phyloP scores from a whole-genome alignment of 1,284 basidiomycete species.

The Melampsora larici-populina region DNA sequence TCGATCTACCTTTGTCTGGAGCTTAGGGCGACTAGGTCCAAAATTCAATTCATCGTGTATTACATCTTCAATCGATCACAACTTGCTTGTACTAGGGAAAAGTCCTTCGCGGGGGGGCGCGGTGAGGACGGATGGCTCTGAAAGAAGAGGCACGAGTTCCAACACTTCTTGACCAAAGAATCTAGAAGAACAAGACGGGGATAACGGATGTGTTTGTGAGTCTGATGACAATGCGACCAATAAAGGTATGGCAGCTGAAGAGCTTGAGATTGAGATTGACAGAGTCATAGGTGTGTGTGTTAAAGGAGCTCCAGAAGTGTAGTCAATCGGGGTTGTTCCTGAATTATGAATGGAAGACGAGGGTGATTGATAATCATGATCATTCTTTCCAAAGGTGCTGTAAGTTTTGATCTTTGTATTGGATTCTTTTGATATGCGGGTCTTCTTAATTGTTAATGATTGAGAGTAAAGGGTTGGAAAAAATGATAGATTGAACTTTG shows the following conservation, averaged over 20 bases:
- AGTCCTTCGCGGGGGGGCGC: slow-evolving; percentile 52
- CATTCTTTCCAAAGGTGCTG: background rate
- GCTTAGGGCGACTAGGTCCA: too few species aligned
- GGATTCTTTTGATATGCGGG: slow-evolving; percentile 16
- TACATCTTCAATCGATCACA: too few species aligned
- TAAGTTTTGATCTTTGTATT: background rate
- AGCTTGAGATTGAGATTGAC: background rate
- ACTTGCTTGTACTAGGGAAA: too few species aligned
- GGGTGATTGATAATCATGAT: background rate
- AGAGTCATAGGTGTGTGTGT: background rate
- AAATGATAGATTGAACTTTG: slow-evolving; percentile 94
- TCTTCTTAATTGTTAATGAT: slow-evolving; percentile 12
- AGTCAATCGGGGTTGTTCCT: background rate
- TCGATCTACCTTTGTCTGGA: background rate
- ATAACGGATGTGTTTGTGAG: background rate
- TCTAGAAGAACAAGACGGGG: background rate
- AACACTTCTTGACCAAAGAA: background rate
- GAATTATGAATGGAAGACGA: background rate
- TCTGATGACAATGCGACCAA: background rate
- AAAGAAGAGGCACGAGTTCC: background rate
- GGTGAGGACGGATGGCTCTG: slow-evolving; percentile 7
- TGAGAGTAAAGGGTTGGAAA: slow-evolving; percentile 69
- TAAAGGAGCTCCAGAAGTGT: background rate
- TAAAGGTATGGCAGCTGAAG: background rate
- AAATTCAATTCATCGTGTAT: too few species aligned